These are phyloP conservation scores for Aspergillus sp. DNA, from an alignment of 2,329 filamentous ascomycete species.

Conservation along the genomic window DNA sequence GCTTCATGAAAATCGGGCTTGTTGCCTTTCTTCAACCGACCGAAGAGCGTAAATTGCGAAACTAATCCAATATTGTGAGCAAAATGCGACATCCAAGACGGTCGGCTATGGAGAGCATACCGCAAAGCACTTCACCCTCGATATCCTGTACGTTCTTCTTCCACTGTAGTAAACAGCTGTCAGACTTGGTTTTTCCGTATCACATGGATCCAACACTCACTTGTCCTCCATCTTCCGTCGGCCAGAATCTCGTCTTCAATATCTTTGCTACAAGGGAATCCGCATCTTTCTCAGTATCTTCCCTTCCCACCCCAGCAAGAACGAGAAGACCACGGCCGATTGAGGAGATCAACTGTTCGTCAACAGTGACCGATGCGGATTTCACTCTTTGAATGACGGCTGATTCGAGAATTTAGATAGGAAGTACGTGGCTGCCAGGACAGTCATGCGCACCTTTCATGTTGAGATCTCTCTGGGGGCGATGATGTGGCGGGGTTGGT, in stretches of 20 bases:
- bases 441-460: conserved; percentile 38
- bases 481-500: too few species aligned
- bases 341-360: conserved; percentile 81
- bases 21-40: conserved; percentile 88
- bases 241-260: conserved; percentile 87
- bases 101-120: conserved; percentile 45
- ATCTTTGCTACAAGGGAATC: conserved; percentile 80
- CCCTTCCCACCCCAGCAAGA: conserved; percentile 83
- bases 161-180: conserved; percentile 57
- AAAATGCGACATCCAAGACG: neutral
- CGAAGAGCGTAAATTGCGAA: conserved; percentile 92
- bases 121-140: conserved; percentile 86
- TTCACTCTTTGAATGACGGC: conserved; percentile 90
- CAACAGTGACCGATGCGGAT: conserved; percentile 91
- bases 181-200: neutral
- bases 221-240: conserved; percentile 67
- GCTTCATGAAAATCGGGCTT: conserved; percentile 95
- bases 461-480: conserved; percentile 1
- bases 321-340: conserved; percentile 89
- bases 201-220: conserved; percentile 38
- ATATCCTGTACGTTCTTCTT: conserved; percentile 87
- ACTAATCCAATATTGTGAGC: conserved; percentile 49
- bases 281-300: conserved; percentile 84
- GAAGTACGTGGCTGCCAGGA: neutral
- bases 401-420: conserved; percentile 34